A percentile compares a stretch with the other conserved stretches of the same genome.
Evolutionary conservation across 2,329 filamentous ascomycete species (phyloP).

Genomic region (Diplodia scrobiculata): DNA sequence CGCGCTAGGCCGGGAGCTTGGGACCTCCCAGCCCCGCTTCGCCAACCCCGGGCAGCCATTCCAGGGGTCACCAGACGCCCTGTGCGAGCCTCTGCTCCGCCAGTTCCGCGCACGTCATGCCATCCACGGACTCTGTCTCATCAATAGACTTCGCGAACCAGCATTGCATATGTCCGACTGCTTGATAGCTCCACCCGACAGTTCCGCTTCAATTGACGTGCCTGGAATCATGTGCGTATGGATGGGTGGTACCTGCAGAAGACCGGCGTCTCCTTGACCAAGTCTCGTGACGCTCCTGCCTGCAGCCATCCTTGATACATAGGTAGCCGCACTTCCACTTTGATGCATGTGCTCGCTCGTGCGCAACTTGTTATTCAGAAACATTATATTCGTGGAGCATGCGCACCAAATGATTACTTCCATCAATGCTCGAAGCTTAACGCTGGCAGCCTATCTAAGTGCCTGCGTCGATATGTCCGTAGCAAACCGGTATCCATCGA

Average conservation of each 20-base stretch:
- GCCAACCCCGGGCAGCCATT: neutral
- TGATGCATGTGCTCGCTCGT: too few species aligned
- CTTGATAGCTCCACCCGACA: too few species aligned
- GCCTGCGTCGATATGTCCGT: neutral
- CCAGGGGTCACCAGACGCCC: conserved; percentile 10
- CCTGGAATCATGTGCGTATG: neutral
- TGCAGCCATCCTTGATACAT: neutral
- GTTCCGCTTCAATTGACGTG: neutral
- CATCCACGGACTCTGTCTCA: neutral
- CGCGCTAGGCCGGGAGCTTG: conserved; percentile 18
- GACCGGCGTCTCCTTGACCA: neutral
- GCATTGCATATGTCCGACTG: too few species aligned
- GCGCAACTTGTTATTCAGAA: too few species aligned
- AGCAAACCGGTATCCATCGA: conserved; percentile 13
- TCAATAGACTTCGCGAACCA: too few species aligned
- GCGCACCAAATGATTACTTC: conserved; percentile 1
- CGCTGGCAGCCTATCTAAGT: conserved; percentile 6
- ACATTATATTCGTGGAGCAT: neutral
- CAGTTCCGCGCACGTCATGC: conserved; percentile 16
- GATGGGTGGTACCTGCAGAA: neutral
- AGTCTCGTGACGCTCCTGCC: neutral
- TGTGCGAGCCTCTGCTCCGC: conserved; percentile 8
- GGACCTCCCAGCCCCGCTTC: conserved; percentile 10
- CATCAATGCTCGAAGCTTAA: conserved; percentile 1
- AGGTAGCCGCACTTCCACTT: neutral